Base-by-base conservation (phyloP, 305 asterid species). In the Fraxinus floribunda region DNA sequence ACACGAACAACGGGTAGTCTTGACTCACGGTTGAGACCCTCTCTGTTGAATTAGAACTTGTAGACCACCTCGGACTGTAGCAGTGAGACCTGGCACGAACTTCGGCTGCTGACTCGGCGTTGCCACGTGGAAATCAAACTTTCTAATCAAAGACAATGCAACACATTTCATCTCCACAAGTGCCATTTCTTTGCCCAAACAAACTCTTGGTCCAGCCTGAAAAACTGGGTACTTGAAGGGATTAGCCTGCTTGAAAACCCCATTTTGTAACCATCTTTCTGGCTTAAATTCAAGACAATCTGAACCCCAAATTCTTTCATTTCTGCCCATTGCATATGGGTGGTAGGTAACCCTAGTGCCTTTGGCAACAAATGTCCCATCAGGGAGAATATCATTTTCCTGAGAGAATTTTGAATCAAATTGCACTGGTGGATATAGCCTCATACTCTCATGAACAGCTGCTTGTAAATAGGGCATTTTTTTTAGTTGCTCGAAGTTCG, bases 131-230 rank as follows among this genome's bases (percentile, higher is more conserved):
- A 88, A 52, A 57, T 85, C 85, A 13, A 79, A 87, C 26, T 66
- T 72, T 36, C 79, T 60, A 24, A 87, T 76, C 81, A 87, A 11
- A 7, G 88, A 81, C 79, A 86, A 83, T 11, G 84, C 86, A 35
- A 86, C 88, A 64, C 75, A 78, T 36, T 88, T 88, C 86, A 88
- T 84, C 73, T 88, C 89, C 52, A 83, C 84, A 26, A 88, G 78
- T 16, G 91, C 88, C 88, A 88, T 82, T 30, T 88, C 91, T 6
- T 86, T 88, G 2, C 91, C 91, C 38, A 88, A 68, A 73, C 91
- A 88, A 83, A 88, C 85, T 76, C 91, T 84, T 60, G 85, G 81
- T 1, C 91, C 89, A 1, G 88, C 91, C 52, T 88, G 91, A 62
- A 88, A 88, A 73, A 62, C 72, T 62, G 72, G 72, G 34, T 62